Evolutionary conservation across 2,329 filamentous ascomycete genomes (phyloP), one percentile per base, ranked within the genome.

Genomic region (Penicillium expansum): DNA sequence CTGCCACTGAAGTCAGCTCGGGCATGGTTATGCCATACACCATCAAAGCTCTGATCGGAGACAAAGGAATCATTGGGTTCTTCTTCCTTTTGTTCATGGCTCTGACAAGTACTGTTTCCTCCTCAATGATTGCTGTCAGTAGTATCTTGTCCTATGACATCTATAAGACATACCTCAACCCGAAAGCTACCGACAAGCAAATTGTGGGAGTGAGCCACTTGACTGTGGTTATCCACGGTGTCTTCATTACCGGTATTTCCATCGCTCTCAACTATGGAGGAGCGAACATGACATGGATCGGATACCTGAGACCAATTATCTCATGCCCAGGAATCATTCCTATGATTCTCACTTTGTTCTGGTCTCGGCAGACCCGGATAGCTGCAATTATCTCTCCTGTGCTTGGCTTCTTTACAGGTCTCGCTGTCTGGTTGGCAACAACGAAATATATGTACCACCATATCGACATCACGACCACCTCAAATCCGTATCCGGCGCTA

Each of bases 81-180:
- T 75, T 82, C 16, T 71, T 82, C 0, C 68, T 82, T 8, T 67
- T 81, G 1, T 82, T 82, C 67, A 82, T 82, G 80, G 78, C 80
- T 4, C 62, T 82, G 27, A 82, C 80, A 0, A 79, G 76, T 50
- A 81, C 79, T 0, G 73, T 81, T 0, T 80, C 78, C 0, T 80
- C 80, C 0, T 78, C 75, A 5, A 77, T 81, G 72, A 82, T 82
- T 47, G 80, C 80, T 1, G 79, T 81, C 22, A 79, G 76, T 68
- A 79, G 76, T 55, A 81, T 82, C 42, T 67, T 82, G 8, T 79
- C 78, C 5, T 76, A 80, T 48, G 79, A 82, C 58, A 62, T 81
- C n/a, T 82, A 78, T 67, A 75, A 77, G 48, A 81, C 77, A 4
- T 82, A 82, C 58, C 71, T 81, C 69, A 77, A 81, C 56, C 77